Base-by-base conservation (phyloP, 495 filamentous ascomycete genomes). In the Penicillium daleae region DNA sequence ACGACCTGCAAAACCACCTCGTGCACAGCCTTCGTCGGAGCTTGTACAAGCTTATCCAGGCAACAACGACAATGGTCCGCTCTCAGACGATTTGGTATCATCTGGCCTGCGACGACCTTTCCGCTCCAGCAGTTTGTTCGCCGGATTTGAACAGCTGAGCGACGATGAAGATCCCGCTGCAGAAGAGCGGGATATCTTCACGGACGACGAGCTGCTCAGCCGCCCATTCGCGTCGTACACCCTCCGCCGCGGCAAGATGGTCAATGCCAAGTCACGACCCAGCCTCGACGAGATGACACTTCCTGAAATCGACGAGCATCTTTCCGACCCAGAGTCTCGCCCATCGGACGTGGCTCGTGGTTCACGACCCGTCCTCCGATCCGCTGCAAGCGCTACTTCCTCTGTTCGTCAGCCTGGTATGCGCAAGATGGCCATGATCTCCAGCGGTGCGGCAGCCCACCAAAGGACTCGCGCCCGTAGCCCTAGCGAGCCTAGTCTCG, bases 61-160 rank as follows among this genome's bases (percentile, higher is more conserved):
- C 0, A 92, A 92, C 63, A 92, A 93, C 67, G 91, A 94, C 67
- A 89, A 93, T 64, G 91, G 89, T 0, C 90, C 91, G 2, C 71
- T 93, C 59, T 86, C 86, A 5, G 80, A 76, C 50, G 82, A 87
- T 55, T 71, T 71, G 6, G 81, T 76, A 37, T 82, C 51, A 7
- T 32, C 84, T 15, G 81, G 83, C 21, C 79, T 91, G 57, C 85
- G 89, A 60, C 82, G 90, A 37, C 91, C 90, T 2, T 85, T 88
- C 63, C 81, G 90, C 61, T 88, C 90, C 32, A 92, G 89, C 67
- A 93, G 90, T 71, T 78, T 96, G n/a, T 94, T 95, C 69, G 91
- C 91, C 22, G 91, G 91, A 1, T 94, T 96, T 63, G 84, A 87
- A n/a, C 82, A 88, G 56, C 77, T 78, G 7, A 86, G 77, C 49